Evolutionary conservation across 2,329 filamentous ascomycete genomes (phyloP).

Genomic region (Penicillium glabrum): DNA sequence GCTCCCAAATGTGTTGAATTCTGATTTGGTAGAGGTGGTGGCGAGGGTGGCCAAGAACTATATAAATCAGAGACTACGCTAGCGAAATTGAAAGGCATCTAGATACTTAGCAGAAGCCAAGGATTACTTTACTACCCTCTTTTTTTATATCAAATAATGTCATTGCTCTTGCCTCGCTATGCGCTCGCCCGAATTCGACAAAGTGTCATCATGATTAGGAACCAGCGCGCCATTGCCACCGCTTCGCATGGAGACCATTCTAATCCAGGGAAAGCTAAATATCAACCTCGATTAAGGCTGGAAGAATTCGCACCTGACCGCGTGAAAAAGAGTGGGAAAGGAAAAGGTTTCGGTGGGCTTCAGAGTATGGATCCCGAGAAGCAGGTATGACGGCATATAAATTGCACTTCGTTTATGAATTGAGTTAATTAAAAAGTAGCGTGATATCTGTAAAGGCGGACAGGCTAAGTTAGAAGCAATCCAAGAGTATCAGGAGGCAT

Average conservation of each 20-base stretch:
- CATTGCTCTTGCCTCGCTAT: background rate
- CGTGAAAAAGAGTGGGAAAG: conserved; percentile 29
- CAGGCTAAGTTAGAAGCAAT: conserved; percentile 17
- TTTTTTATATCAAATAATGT: background rate
- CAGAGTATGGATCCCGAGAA: conserved; percentile 30
- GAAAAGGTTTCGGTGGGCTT: conserved; percentile 26
- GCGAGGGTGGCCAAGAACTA: no score
- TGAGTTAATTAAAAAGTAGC: conserved; percentile 12
- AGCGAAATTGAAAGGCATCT: no score
- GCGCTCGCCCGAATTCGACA: background rate
- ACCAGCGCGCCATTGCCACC: background rate
- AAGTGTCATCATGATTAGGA: background rate
- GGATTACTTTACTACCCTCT: background rate
- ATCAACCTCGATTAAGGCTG: conserved; percentile 28
- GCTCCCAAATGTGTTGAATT: no score
- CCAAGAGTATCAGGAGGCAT: conserved; percentile 6
- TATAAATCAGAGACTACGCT: no score
- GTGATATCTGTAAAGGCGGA: conserved; percentile 26
- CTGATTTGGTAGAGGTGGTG: no score
- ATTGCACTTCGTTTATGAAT: background rate
- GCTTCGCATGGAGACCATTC: conserved; percentile 15
- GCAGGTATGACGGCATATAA: conserved; percentile 20
- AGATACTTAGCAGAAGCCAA: no score
- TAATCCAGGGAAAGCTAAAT: conserved; percentile 38
- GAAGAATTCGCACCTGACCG: conserved; percentile 26